Conservation (phyloP, 306 rosid species). For the Gleditsia sinensis region DNA sequence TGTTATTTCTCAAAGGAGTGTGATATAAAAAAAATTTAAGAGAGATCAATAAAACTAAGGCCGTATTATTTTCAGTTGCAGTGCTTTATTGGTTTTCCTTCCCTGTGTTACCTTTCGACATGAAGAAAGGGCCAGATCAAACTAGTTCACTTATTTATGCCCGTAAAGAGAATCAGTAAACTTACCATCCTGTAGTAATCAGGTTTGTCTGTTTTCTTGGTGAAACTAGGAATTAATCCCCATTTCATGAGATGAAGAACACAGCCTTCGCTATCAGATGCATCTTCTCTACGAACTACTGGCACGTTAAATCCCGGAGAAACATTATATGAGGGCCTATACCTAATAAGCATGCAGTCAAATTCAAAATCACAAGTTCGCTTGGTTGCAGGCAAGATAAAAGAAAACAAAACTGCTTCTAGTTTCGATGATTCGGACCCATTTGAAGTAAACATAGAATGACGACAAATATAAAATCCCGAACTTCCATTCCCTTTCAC, state of each 20-base stretch:
- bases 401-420: neutral
- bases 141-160: neutral
- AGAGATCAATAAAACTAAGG: too few species aligned
- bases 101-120: too few species aligned
- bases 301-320: constrained; percentile 75
- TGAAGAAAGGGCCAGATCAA: neutral
- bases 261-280: constrained; percentile 48
- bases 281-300: constrained; percentile 76
- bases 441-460: neutral
- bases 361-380: neutral
- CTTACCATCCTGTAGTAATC: constrained; percentile 81
- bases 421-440: neutral
- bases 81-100: too few species aligned
- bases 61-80: too few species aligned
- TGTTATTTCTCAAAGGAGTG: too few species aligned
- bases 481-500: neutral
- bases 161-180: neutral
- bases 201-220: constrained; percentile 79
- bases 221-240: constrained; percentile 93
- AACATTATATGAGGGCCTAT: constrained; percentile 69
- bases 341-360: constrained; percentile 50
- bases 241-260: constrained; percentile 85
- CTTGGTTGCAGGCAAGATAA: neutral
- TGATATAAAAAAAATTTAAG: too few species aligned
- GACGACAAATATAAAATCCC: neutral